A percentile compares a stretch with the other conserved stretches of the same genome.
These are phyloP conservation scores for Leptographium galeiforme DNA, from an alignment of 2,329 filamentous ascomycete genomes.

Conservation along the genomic window DNA sequence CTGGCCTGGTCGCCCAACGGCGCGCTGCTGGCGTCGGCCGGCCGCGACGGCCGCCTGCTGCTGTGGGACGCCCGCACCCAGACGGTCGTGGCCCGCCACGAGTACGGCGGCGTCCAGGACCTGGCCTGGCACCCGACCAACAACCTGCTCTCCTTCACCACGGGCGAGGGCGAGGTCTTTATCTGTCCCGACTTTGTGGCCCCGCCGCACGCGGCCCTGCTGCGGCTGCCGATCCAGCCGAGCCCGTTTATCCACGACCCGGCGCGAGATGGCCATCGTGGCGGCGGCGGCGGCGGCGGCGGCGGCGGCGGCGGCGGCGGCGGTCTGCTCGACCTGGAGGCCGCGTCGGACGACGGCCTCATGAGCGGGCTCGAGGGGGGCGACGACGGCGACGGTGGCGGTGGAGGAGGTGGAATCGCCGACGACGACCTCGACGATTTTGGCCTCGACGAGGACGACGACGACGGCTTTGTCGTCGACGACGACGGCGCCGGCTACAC, in stretches of 20 bases:
- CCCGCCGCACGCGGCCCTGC: conserved; percentile 39
- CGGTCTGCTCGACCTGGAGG: conserved; percentile 2
- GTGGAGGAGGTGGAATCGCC: no score
- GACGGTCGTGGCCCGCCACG: conserved; percentile 61
- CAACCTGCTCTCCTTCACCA: conserved; percentile 85
- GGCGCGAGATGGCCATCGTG: conserved; percentile 50
- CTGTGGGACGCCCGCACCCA: conserved; percentile 90
- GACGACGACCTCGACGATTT: conserved; percentile 27
- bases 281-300: neutral
- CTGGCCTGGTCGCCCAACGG: conserved; percentile 92
- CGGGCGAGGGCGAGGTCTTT: conserved; percentile 81
- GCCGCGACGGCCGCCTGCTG: conserved; percentile 53
- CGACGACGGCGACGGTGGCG: conserved; percentile 22
- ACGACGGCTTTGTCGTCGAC: conserved; percentile 80
- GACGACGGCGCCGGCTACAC: conserved; percentile 90
- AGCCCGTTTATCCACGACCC: conserved; percentile 81
- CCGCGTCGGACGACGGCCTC: neutral
- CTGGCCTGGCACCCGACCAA: conserved; percentile 82
- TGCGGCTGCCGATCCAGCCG: conserved; percentile 51
- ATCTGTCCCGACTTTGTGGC: conserved; percentile 65
- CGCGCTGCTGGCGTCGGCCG: conserved; percentile 63
- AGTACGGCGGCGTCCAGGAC: conserved; percentile 73
- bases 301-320: neutral
- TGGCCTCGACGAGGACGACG: conserved; percentile 53
- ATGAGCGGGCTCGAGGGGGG: conserved; percentile 39